Evolutionary conservation across 2,329 filamentous ascomycete genomes (phyloP).

Genomic region (Phialophora verrucosa): DNA sequence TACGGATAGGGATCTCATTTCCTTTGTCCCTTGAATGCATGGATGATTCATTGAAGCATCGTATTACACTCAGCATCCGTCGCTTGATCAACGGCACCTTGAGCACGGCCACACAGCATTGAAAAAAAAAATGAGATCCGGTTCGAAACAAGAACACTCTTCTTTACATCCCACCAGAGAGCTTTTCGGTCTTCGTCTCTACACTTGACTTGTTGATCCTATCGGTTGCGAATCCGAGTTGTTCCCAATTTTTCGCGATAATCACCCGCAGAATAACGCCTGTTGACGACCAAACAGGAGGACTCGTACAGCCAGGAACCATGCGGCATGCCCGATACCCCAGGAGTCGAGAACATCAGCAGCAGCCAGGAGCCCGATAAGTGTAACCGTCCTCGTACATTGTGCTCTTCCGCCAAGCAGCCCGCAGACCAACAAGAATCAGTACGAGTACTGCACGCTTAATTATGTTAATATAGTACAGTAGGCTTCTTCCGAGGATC

Average conservation of each 20-base stretch:
- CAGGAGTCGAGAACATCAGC: background rate
- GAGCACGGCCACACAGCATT: conserved; percentile 5
- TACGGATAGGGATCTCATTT: conserved; percentile 32
- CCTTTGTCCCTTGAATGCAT: conserved; percentile 22
- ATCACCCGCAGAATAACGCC: background rate
- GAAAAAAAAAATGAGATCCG: background rate
- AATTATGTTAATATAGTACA: too few species aligned
- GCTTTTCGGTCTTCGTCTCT: background rate
- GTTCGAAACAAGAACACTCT: background rate
- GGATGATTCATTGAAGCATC: conserved; percentile 2
- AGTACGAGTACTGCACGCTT: too few species aligned
- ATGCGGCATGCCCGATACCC: background rate
- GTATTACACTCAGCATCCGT: conserved; percentile 5
- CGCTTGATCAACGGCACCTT: background rate
- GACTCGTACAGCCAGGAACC: background rate
- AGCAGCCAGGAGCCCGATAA: background rate
- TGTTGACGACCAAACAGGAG: background rate
- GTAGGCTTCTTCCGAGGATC: too few species aligned
- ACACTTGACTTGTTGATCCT: background rate
- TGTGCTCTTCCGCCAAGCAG: too few species aligned
- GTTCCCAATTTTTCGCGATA: background rate
- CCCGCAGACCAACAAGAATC: too few species aligned
- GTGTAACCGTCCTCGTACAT: background rate
- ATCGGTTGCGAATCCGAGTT: background rate
- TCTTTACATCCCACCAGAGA: background rate